These are phyloP conservation scores for Debaryomyces prosopidis DNA, from an alignment of 805 yeast species.

Conservation along the genomic window DNA sequence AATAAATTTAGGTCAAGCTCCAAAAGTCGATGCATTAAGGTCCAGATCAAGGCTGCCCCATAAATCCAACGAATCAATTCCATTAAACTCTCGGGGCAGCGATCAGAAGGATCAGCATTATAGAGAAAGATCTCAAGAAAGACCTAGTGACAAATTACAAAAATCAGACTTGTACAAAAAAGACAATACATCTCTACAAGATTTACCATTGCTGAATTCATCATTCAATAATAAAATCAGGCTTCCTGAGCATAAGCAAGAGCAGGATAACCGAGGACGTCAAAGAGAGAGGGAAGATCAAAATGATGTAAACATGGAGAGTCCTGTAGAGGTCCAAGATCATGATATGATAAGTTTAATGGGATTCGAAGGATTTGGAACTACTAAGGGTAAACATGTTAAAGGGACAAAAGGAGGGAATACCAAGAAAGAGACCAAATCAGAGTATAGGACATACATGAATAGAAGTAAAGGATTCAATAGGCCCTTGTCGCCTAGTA, in stretches of 20 bases:
- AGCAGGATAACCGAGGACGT: slow-evolving; percentile 24
- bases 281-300: slow-evolving; percentile 23
- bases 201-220: slow-evolving; percentile 17
- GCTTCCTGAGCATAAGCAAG: slow-evolving; percentile 10
- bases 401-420: slow-evolving; percentile 49
- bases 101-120: slow-evolving; percentile 3
- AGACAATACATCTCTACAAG: slow-evolving; percentile 13
- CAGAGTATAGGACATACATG: slow-evolving; percentile 61
- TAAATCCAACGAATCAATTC: neutral
- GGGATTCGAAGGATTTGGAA: slow-evolving; percentile 58
- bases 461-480: slow-evolving; percentile 58
- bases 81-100: neutral
- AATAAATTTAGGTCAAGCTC: slow-evolving; percentile 3
- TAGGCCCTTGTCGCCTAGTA: slow-evolving; percentile 52
- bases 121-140: slow-evolving; percentile 19
- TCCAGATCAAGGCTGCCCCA: slow-evolving; percentile 22
- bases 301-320: slow-evolving; percentile 9
- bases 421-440: slow-evolving; percentile 34
- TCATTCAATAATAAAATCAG: slow-evolving; percentile 14
- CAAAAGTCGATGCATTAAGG: slow-evolving; percentile 3
- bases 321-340: slow-evolving; percentile 6
- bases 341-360: slow-evolving; percentile 45
- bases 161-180: slow-evolving; percentile 14
- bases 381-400: slow-evolving; percentile 60
- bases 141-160: slow-evolving; percentile 14